Conservation (phyloP, 768 basidiomycete species). For the Arthromyces matolae region DNA sequence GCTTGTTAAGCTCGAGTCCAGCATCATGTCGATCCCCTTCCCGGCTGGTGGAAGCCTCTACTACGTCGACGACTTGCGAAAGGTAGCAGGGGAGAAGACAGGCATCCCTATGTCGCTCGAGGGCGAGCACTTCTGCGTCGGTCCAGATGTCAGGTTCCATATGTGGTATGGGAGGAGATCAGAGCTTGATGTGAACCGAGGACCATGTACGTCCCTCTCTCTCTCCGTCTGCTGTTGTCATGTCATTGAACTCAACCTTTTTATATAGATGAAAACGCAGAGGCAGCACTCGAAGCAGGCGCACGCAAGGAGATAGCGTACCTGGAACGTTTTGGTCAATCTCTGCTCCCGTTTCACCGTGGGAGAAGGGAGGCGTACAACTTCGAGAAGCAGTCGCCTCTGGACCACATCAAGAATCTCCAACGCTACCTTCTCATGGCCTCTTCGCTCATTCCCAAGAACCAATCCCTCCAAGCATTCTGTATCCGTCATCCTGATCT, state of each 20-base stretch:
- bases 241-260: background rate
- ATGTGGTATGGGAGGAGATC: background rate
- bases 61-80: constrained; percentile 36
- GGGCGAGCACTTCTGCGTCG: constrained; percentile 41
- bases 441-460: constrained; percentile 34
- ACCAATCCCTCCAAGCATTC: background rate
- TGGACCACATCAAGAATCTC: background rate
- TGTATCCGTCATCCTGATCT: background rate
- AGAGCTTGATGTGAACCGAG: background rate
- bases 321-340: constrained; percentile 42
- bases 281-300: constrained; percentile 34
- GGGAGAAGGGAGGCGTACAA: constrained; percentile 40
- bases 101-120: constrained; percentile 36
- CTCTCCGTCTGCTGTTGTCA: constrained; percentile 16
- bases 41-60: background rate
- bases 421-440: constrained; percentile 12
- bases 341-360: constrained; percentile 38
- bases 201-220: constrained; percentile 27
- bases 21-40: background rate
- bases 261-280: background rate
- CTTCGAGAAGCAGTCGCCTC: constrained; percentile 27
- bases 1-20: background rate
- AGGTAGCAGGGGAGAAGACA: constrained; percentile 25
- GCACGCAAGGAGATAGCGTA: constrained; percentile 47
- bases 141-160: constrained; percentile 20